Base-by-base conservation (phyloP, 2,329 filamentous ascomycete genomes). In the Microdochium nivale region DNA sequence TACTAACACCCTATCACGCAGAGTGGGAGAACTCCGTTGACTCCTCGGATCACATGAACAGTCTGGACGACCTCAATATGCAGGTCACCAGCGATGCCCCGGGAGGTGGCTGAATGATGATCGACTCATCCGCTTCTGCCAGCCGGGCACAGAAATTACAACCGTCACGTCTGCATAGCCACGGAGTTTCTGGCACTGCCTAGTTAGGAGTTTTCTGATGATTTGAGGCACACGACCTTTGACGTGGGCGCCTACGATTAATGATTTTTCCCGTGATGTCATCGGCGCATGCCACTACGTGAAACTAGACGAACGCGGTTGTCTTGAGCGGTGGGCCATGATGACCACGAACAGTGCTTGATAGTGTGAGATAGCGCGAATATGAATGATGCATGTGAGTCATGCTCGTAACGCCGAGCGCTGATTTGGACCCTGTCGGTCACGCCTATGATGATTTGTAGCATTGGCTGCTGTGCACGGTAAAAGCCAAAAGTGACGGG, bases 21-120 rank as follows among this genome's bases (percentile, higher is more conserved):
- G 78, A 80, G 53, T 81, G 79, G 78, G 76, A 79, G 57, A 73
- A 73, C 57, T 81, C 74, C 46, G 70, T 70, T 58, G 75, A 64
- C 47, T 81, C 79, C 48, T 82, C 79, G 7, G 79, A 81, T 30
- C 73, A 72, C 52, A 70, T 78, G 61, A 78, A 79, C 52, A 73
- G 73, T 55, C 62, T 78, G 50, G 69, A 70, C 40, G 76, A 76
- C 50, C 64, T 74, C 52, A 67, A 67, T 58, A 70, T 73, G 57
- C 71, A 72, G 55, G 63, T 67, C 46, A 65, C 67, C 49, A 66
- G 63, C 49, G 70, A 77, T 50, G 55, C 71, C 51, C 68, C 70
- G 56, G 70, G 70, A 51, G 57, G 54, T 52, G 60, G 65, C 50
- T 51, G 64, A 48, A 53, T 60, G n/a, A 43, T 63, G 53, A 62